Base-by-base conservation (phyloP, 2,329 filamentous ascomycete species). In the Aspergillus sp. region DNA sequence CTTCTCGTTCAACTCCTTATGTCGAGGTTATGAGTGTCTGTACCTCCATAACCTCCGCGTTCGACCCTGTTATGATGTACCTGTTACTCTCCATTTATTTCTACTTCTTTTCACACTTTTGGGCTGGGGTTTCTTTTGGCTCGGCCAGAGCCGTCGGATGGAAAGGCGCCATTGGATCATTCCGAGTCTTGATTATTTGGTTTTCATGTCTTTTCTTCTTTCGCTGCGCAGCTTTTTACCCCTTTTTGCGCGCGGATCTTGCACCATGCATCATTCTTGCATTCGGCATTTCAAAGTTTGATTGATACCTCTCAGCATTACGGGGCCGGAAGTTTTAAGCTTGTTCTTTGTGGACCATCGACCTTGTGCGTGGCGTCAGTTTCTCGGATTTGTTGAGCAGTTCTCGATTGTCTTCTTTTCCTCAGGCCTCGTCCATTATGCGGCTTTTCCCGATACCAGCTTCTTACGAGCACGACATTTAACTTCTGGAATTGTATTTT, bases 401-500 rank as follows among this genome's bases (percentile, higher is more conserved):
- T 49, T 46, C 49, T 41, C 11, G 17, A 22, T 16, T 20, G 47
- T 19, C 33, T n/a, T 49, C 22, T 45, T 22, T 47, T 44, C 26
- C 35, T 42, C 19, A 42, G 19, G 40, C 40, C 40, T 42, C 19
- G 11, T 13, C 40, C 49, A 26, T 47, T 43, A 50, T 51, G 51
- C 35, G 52, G 43, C 49, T 50, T 49, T 56, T 59, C 56, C 58
- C 62, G 65, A 68, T 67, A 67, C 64, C 65, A 67, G 61, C 59
- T 62, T 64, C 19, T 42, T 8, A 66, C 54, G 63, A 67, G 63
- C 65, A 60, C 49, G 54, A 65, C 14, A 54, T 42, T 56, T 62
- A 58, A 49, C 54, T 61, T 62, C 61, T 66, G 52, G 60, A 58
- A 58, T 58, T 67, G 60, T 65, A 65, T 63, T 64, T 24, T 66